Evolutionary conservation across 2,329 filamentous ascomycete species (phyloP).

Genomic region (Penicillium sp.): DNA sequence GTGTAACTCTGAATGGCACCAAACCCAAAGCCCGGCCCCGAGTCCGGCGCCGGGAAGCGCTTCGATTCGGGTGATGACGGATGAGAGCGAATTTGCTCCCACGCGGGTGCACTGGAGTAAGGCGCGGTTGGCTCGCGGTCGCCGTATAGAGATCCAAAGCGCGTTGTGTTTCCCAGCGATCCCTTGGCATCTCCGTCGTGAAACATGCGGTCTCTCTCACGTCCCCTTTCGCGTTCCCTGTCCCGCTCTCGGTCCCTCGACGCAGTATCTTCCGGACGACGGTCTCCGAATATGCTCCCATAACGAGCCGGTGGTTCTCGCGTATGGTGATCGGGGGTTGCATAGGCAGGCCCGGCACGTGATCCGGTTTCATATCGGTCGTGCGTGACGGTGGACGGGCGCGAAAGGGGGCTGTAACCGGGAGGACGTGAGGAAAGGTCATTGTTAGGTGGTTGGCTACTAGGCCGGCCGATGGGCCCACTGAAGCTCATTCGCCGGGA

Average conservation of each 20-base stretch:
- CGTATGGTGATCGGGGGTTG: slow-evolving; percentile 25
- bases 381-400: slow-evolving; percentile 21
- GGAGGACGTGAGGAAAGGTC: slow-evolving; percentile 29
- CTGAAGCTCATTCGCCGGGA: slow-evolving; percentile 40
- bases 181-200: slow-evolving; percentile 30
- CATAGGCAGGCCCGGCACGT: slow-evolving; percentile 23
- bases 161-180: slow-evolving; percentile 17
- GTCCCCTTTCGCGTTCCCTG: slow-evolving; percentile 6
- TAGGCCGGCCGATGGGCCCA: slow-evolving; percentile 39
- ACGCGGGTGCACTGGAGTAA: slow-evolving; percentile 22
- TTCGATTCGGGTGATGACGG: slow-evolving; percentile 35
- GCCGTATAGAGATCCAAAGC: slow-evolving; percentile 28
- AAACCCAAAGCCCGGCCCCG: slow-evolving; percentile 32
- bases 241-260: slow-evolving; percentile 5
- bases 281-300: slow-evolving; percentile 30
- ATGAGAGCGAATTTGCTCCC: slow-evolving; percentile 35
- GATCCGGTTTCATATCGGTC: slow-evolving; percentile 23
- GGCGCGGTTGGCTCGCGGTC: slow-evolving; percentile 31
- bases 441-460: slow-evolving; percentile 36
- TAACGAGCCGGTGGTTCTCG: slow-evolving; percentile 23
- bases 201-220: slow-evolving; percentile 29
- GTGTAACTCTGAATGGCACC: slow-evolving; percentile 39
- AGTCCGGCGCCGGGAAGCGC: slow-evolving; percentile 29
- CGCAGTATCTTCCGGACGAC: slow-evolving; percentile 30
- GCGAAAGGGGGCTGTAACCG: slow-evolving; percentile 32